phyloP scores from a whole-genome alignment of 2,329 filamentous ascomycete genomes.

The Trichophyton simii region DNA sequence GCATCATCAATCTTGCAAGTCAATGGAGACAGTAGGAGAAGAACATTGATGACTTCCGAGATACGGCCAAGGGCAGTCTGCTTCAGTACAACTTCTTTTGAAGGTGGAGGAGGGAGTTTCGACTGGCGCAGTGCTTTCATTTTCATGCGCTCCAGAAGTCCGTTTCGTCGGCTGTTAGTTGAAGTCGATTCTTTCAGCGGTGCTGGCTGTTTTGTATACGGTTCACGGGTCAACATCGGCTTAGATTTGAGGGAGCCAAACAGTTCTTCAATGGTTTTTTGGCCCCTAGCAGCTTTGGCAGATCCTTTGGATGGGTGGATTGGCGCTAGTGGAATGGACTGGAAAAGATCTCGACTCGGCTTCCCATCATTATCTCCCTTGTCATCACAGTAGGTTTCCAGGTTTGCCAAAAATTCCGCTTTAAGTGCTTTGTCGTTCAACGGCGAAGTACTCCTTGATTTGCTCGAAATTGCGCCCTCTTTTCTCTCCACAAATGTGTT shows the following conservation, averaged over 20 bases:
- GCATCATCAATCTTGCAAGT: conserved; percentile 21
- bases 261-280: background rate
- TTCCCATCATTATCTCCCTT: conserved; percentile 22
- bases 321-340: conserved; percentile 21
- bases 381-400: conserved; percentile 37
- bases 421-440: conserved; percentile 39
- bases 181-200: conserved; percentile 16
- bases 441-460: conserved; percentile 6
- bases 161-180: conserved; percentile 37
- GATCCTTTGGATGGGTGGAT: conserved; percentile 22
- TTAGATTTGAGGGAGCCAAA: conserved; percentile 18
- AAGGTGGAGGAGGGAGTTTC: conserved; percentile 34
- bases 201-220: conserved; percentile 8
- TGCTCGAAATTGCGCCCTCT: conserved; percentile 4
- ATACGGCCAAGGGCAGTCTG: conserved; percentile 54
- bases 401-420: conserved; percentile 36
- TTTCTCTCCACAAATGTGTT: conserved; percentile 29
- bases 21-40: conserved; percentile 47
- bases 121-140: conserved; percentile 48
- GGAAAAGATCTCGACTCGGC: conserved; percentile 22
- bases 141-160: conserved; percentile 63
- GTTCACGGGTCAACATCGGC: conserved; percentile 23
- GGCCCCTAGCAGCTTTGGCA: background rate
- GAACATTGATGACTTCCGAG: conserved; percentile 53
- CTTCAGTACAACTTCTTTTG: conserved; percentile 46